Percentiles rank a stretch among this genome's conserved stretches.
phyloP scores from a whole-genome alignment of 805 yeast species.

The Metschnikowia baotianmanensis region DNA sequence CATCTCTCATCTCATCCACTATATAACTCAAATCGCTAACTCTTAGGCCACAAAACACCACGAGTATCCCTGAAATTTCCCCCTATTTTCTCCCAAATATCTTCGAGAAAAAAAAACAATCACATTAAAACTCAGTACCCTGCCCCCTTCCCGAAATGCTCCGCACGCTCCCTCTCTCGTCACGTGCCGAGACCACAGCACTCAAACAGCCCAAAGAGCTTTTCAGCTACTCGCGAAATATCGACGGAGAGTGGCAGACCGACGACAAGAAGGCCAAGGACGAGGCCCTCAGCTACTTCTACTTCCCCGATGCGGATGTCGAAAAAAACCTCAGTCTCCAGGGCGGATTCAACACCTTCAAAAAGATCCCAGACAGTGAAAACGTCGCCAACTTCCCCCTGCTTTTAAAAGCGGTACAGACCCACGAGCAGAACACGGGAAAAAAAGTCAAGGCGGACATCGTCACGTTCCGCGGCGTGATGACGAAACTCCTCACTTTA shows the following conservation, averaged over 20 bases:
- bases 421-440: conserved; percentile 50
- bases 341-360: conserved; percentile 61
- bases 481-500: conserved; percentile 68
- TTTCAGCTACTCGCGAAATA: conserved; percentile 59
- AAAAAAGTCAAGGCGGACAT: conserved; percentile 59
- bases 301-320: conserved; percentile 72
- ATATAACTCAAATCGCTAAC: no score
- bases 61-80: background rate
- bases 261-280: conserved; percentile 49
- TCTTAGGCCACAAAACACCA: no score
- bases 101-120: background rate
- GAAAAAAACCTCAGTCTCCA: conserved; percentile 59
- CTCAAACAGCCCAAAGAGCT: conserved; percentile 86
- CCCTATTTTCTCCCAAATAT: background rate
- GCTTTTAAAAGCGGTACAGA: conserved; percentile 52
- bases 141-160: no score
- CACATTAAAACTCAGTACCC: no score
- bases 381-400: conserved; percentile 57
- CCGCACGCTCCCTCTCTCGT: conserved; percentile 39
- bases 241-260: conserved; percentile 42
- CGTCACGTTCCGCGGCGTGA: conserved; percentile 80
- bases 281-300: conserved; percentile 62
- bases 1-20: background rate
- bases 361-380: conserved; percentile 51
- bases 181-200: conserved; percentile 61